phyloP scores from a whole-genome alignment of 108 stramenopile genomes.

The Fistulifera solaris region DNA sequence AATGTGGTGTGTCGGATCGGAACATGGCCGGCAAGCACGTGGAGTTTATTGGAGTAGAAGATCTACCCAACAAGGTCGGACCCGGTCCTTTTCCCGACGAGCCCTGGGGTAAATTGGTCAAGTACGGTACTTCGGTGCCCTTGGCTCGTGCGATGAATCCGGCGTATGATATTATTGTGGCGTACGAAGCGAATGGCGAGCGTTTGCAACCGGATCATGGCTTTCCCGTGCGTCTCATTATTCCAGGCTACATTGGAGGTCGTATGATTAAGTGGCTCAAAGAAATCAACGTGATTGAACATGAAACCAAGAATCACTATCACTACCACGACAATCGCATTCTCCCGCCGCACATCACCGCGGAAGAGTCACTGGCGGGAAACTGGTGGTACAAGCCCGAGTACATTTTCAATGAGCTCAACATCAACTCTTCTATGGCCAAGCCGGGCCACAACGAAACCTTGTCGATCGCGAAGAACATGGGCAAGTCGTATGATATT shows the following conservation, averaged over 20 bases:
- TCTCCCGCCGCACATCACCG: slow-evolving; percentile 88
- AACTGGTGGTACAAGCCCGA: slow-evolving; percentile 99
- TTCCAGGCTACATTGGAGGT: slow-evolving; percentile 97
- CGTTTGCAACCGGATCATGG: slow-evolving; percentile 94
- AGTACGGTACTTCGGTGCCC: slow-evolving; percentile 94
- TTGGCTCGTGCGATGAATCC: slow-evolving; percentile 90
- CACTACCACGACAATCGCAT: slow-evolving; percentile 98
- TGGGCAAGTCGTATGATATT: slow-evolving; percentile 68
- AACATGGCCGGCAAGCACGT: slow-evolving; percentile 79
- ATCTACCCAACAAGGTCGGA: slow-evolving; percentile 91
- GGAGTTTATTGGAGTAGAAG: slow-evolving; percentile 85
- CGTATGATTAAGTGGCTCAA: slow-evolving; percentile 98
- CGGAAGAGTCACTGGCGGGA: slow-evolving; percentile 83
- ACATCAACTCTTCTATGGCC: slow-evolving; percentile 94
- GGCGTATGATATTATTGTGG: slow-evolving; percentile 87
- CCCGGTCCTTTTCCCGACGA: slow-evolving; percentile 81
- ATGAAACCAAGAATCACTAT: slow-evolving; percentile 93
- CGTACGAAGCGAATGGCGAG: slow-evolving; percentile 92
- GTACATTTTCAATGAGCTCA: slow-evolving; percentile 97
- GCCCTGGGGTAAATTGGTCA: slow-evolving; percentile 85
- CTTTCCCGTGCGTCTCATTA: slow-evolving; percentile 92
- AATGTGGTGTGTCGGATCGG: slow-evolving; percentile 70
- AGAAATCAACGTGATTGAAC: slow-evolving; percentile 79
- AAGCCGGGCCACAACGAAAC: slow-evolving; percentile 89
- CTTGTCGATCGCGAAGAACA: slow-evolving; percentile 51